Base-by-base conservation (phyloP, 805 yeast species). In the Candida gorgasii region DNA sequence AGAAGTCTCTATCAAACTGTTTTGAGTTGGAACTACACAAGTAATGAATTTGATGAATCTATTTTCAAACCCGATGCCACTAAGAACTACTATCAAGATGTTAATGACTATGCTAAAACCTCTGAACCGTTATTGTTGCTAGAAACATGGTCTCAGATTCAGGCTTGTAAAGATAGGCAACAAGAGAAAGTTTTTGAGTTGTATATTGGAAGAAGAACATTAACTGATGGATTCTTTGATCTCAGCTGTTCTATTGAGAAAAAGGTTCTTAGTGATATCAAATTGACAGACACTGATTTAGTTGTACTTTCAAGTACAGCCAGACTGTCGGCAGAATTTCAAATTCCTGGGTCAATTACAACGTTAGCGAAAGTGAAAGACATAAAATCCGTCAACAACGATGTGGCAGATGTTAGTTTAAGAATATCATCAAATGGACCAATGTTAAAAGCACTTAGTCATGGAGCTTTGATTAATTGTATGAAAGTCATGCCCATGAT, bases 81-180 rank as follows among this genome's bases (percentile, higher is more conserved):
- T n/a, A 75, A 77, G 20, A 80, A 80, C 49, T 54, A 63, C 1
- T 93, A 87, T 55, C 44, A 54, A 0, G 66, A 76, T 39, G 80
- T 81, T 4, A 68, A 65, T n/a, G 89, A 85, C 2, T 93, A 95
- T 55, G 77, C 76, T 36, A 67, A 70, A 26, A 72, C 78, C 1
- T 84, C 88, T 61, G 86, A 83, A 50, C 99, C 99, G 0, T 69
- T 93, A 32, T 66, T 93, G 33, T 65, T 90, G 58, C 64, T 92
- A 30, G 99, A 93, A 64, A 86, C 96, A 49, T 95, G 98, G 97
- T 96, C 90, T 55, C 85, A 88, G 0, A 77, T 93, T 19, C 84
- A 81, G 50, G 74, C 87, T 4, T 80, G 93, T 0, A 81, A 85
- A 48, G 79, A 79, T 38, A 79, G 86, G 13, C 76, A 76, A 8